Evolutionary conservation across 129 eudicot species (phyloP).

Genomic region (Flaveria linearis): DNA sequence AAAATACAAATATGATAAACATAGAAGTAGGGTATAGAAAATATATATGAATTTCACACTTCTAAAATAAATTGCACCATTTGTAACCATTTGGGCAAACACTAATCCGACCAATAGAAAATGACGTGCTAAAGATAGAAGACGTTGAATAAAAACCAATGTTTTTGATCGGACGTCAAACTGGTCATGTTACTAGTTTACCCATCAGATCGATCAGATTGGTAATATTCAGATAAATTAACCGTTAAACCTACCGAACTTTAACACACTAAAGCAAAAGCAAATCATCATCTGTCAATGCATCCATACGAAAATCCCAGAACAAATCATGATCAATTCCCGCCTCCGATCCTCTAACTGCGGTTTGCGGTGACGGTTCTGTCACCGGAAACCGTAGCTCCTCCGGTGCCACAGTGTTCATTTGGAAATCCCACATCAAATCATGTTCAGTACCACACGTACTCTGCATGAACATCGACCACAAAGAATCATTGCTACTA

Average conservation of each 20-base stretch:
- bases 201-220: too few relatives aligned
- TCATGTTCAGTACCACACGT: constrained; percentile 11
- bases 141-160: too few relatives aligned
- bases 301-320: constrained; percentile 42
- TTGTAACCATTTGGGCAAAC: too few relatives aligned
- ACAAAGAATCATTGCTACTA: constrained; percentile 19
- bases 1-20: too few relatives aligned
- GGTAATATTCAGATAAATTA: neutral
- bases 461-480: constrained; percentile 32
- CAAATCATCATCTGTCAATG: constrained; percentile 40
- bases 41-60: too few relatives aligned
- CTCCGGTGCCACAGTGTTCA: constrained; percentile 15
- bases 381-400: constrained; percentile 28
- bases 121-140: too few relatives aligned
- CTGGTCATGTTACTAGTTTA: too few relatives aligned
- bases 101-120: too few relatives aligned
- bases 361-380: constrained; percentile 9
- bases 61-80: too few relatives aligned
- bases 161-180: too few relatives aligned
- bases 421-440: constrained; percentile 30
- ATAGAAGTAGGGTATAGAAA: too few relatives aligned
- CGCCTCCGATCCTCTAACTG: constrained; percentile 17
- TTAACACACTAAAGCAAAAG: constrained; percentile 22
- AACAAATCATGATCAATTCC: constrained; percentile 35
- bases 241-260: neutral